A percentile compares a stretch with the other conserved stretches of the same genome.
Conservation (phyloP, 805 yeast species). For the Lachancea cidri region DNA sequence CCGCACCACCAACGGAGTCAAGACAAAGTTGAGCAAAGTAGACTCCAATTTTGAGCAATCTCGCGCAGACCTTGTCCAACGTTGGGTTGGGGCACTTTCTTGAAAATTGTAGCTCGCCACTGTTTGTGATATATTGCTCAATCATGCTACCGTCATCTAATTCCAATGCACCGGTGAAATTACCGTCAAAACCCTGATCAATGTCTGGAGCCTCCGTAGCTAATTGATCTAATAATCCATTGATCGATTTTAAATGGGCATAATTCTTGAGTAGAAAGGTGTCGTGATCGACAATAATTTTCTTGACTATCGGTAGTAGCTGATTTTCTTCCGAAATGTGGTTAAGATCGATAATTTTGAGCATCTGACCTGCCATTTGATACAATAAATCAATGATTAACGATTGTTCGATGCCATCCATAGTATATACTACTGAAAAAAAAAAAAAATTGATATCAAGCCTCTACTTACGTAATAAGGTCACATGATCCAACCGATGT, state of each 20-base stretch:
- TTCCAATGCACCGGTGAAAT: constrained; percentile 23
- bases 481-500: neutral
- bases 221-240: constrained; percentile 12
- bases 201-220: constrained; percentile 10
- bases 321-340: constrained; percentile 21
- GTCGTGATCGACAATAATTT: constrained; percentile 19
- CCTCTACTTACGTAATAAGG: neutral
- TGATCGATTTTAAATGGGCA: constrained; percentile 22
- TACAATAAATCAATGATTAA: constrained; percentile 27
- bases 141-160: constrained; percentile 13
- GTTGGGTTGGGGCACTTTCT: constrained; percentile 13
- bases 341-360: constrained; percentile 22
- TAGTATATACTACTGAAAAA: constrained; percentile 56
- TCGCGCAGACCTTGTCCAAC: constrained; percentile 15
- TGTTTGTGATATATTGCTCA: constrained; percentile 27
- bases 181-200: constrained; percentile 23
- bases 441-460: too few species aligned
- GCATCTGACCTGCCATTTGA: too few species aligned
- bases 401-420: constrained; percentile 29
- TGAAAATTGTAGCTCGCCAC: constrained; percentile 14
- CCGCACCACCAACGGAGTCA: constrained; percentile 12
- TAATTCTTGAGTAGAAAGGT: constrained; percentile 29
- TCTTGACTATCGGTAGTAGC: constrained; percentile 20
- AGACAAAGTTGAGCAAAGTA: constrained; percentile 22
- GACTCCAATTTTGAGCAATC: constrained; percentile 20